Percentiles rank a stretch among this genome's conserved stretches.
phyloP scores from a whole-genome alignment of 2,329 filamentous ascomycete genomes.

The Alternaria dauci region DNA sequence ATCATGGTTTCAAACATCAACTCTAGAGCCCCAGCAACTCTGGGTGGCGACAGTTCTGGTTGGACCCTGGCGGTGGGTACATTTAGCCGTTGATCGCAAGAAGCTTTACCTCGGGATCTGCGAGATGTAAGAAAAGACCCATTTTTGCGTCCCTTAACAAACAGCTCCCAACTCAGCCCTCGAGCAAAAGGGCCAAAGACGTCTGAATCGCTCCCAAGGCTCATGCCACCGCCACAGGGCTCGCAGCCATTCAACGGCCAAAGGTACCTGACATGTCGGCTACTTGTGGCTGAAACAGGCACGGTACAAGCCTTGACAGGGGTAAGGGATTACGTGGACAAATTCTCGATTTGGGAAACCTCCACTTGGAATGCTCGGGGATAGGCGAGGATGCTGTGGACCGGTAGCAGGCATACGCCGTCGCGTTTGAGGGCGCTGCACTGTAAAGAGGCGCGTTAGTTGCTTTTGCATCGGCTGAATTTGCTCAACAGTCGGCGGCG shows the following conservation, averaged over 20 bases:
- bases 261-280: conserved; percentile 2
- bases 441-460: neutral
- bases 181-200: neutral
- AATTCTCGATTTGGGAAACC: conserved; percentile 6
- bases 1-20: neutral
- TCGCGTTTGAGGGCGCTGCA: neutral
- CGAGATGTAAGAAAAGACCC: conserved; percentile 10
- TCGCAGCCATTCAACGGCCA: conserved; percentile 12
- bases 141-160: neutral
- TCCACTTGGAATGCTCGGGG: conserved; percentile 3
- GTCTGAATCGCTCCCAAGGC: neutral
- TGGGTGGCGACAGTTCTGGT: conserved; percentile 1
- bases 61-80: conserved; percentile 11
- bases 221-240: conserved; percentile 7
- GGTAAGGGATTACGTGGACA: conserved; percentile 20
- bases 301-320: conserved; percentile 13
- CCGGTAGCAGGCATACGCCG: conserved; percentile 1
- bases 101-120: conserved; percentile 10
- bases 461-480: conserved; percentile 2
- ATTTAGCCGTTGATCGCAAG: conserved; percentile 13
- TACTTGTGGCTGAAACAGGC: conserved; percentile 16
- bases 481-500: neutral
- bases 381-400: conserved; percentile 7
- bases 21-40: neutral
- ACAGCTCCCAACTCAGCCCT: neutral